Conservation (phyloP, 371 early-diverging fungal species). For the Rhizopus arrhizus region DNA sequence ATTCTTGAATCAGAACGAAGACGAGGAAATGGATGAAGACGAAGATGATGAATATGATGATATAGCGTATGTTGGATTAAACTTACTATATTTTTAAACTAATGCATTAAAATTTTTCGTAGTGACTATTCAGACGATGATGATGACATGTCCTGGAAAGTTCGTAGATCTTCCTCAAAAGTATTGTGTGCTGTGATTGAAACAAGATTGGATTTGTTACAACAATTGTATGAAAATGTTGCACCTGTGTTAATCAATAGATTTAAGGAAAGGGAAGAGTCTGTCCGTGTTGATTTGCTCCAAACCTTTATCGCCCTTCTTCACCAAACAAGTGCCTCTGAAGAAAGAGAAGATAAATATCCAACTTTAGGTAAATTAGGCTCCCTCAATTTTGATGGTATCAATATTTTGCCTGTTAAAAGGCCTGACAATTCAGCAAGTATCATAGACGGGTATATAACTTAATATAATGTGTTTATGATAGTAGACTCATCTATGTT, state of each 20-base stretch:
- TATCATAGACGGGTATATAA: background rate
- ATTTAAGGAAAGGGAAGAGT: constrained; percentile 91
- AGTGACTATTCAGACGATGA: constrained; percentile 77
- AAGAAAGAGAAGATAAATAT: constrained; percentile 22
- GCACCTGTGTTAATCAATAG: constrained; percentile 76
- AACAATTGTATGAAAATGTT: constrained; percentile 64
- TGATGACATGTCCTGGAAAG: constrained; percentile 90
- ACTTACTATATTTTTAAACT: background rate
- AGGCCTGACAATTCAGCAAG: background rate
- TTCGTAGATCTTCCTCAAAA: constrained; percentile 85
- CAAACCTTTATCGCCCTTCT: constrained; percentile 75
- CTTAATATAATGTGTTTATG: background rate
- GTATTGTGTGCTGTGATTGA: constrained; percentile 78
- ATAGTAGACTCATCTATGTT: background rate
- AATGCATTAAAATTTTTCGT: background rate
- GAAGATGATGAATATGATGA: constrained; percentile 82
- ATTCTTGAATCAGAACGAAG: constrained; percentile 6
- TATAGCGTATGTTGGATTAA: constrained; percentile 40
- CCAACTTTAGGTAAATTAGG: background rate
- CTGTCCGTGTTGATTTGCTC: constrained; percentile 85
- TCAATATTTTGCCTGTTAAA: constrained; percentile 60
- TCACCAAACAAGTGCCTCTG: constrained; percentile 69
- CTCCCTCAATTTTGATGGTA: constrained; percentile 56
- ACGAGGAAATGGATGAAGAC: constrained; percentile 43
- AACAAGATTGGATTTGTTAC: constrained; percentile 70